Base-by-base conservation (phyloP, 306 rosid genomes). In the Rosa multiflora region DNA sequence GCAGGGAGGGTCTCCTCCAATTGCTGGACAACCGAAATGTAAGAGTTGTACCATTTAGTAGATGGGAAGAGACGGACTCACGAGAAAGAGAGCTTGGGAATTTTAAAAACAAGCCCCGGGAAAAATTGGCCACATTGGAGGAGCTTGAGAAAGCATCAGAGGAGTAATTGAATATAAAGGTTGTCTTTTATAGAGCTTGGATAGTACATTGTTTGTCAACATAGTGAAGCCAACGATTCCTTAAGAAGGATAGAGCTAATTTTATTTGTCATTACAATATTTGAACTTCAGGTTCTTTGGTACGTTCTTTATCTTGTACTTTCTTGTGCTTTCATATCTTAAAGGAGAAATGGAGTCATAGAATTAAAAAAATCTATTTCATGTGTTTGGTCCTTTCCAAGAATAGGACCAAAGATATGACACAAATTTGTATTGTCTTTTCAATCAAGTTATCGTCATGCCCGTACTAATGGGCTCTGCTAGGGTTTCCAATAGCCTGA, bases 21-120 rank as follows among this genome's bases (percentile, higher is more conserved):
- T 84, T 91, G 63, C 76, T 91, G 75, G 80, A 77, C 47, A 80
- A 84, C 40, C 93, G 88, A 82, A 87, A 88, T 67, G 85, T 88
- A 56, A 84, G 83, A 81, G 75, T 82, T 78, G 63, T 93, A 51
- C 88, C 95, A 35, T 89, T 92, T 73, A 47, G 71, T 85, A 88
- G 75, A 43, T 95, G 97, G 98, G 94, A 90, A 80, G 90, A 88
- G 83, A 92, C 92, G 67, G 98, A 95, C 84, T 83, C 92, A 10
- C 88, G 81, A 81, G 98, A 95, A 86, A 88, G 78, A 83, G 84
- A 82, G 78, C 87, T 88, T 67, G 98, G 96, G 76, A 84, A 83
- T 78, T 76, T 82, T 61, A 83, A 61, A 78, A 84, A 82, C 89
- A 90, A 90, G 82, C 94, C 98, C 67, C 84, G 96, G 85, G 94